A percentile compares a stretch with the other conserved stretches of the same genome.
Conservation (phyloP, 495 filamentous ascomycete species). For the Penicillium simplicissimum region DNA sequence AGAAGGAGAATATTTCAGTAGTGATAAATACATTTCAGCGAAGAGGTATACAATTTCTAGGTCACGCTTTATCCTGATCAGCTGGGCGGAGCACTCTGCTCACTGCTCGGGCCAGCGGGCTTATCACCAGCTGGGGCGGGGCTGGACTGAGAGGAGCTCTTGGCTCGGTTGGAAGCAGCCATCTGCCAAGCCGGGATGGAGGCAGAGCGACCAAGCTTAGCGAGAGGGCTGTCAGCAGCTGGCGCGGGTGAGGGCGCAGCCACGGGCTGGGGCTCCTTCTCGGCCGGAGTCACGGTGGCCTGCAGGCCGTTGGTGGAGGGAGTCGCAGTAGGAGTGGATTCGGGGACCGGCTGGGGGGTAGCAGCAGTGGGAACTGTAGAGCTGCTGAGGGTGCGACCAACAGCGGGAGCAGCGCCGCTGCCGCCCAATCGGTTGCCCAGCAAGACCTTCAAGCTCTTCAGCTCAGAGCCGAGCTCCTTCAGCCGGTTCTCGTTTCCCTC, state of each 20-base stretch:
- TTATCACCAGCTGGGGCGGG: conserved; percentile 23
- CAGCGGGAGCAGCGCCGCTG: conserved; percentile 37
- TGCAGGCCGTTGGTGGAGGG: conserved; percentile 31
- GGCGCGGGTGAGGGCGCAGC: conserved; percentile 38
- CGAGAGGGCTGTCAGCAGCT: conserved; percentile 40
- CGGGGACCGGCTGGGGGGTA: conserved; percentile 32
- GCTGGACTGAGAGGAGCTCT: conserved; percentile 39
- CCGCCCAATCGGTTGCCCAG: conserved; percentile 75
- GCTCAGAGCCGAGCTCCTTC: conserved; percentile 80
- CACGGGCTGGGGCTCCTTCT: conserved; percentile 38
- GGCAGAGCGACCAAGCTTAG: conserved; percentile 53
- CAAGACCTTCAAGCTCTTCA: conserved; percentile 89
- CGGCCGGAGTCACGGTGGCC: conserved; percentile 32
- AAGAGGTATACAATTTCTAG: conserved; percentile 27
- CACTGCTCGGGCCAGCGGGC: conserved; percentile 22
- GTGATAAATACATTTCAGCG: conserved; percentile 29
- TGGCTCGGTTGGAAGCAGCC: conserved; percentile 65
- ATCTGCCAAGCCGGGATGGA: conserved; percentile 94
- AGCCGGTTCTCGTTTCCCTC: conserved; percentile 77
- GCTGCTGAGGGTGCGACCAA: conserved; percentile 34
- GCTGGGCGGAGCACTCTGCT: conserved; percentile 37
- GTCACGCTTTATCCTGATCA: conserved; percentile 17
- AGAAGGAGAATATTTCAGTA: conserved; percentile 17
- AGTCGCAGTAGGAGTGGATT: conserved; percentile 27
- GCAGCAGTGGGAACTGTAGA: conserved; percentile 27